Base-by-base conservation (phyloP, 257 asterid genomes). In the Fraxinus americana region DNA sequence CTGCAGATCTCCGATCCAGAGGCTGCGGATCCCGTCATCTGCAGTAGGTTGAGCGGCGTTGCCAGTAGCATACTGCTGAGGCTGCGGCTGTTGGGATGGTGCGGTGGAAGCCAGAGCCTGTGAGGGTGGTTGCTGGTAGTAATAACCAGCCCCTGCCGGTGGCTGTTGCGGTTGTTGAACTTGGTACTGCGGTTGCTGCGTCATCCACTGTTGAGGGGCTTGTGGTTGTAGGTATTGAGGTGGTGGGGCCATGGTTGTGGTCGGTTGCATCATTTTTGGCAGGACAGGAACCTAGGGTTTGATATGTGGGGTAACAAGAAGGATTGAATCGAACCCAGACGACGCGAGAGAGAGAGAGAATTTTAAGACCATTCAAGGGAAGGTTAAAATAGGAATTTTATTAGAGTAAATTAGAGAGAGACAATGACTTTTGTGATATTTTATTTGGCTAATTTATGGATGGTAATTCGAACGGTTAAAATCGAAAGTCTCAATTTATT, bases 1-100 rank as follows among this genome's bases (percentile, higher is more conserved):
- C 76, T 91, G 98, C 83, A 94, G 96, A 91, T 94, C 98, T 35
- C 98, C 98, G 82, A 92, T 92, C 98, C 98, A 94, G 70, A 94
- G 87, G 70, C 93, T 94, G 76, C 96, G 90, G 83, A 91, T 83
- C 84, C 93, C 97, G 77, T 91, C 98, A 4, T 88, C 87, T n/a
- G 76, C 69, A 27, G 17, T 27, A n/a, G 35, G 82, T 75, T 82
- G 91, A 54, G 86, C 79, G 4, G 50, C 50, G 50, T 41, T 41
- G 2, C 50, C 50, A 41, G 50, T 4, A 2, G 86, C 78, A 83
- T 82, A 88, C 82, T 83, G 89, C 84, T 78, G 69, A 63, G 69
- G 16, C 32, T 23, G 89, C 54, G 78, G 83, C n/a, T 82, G 86
- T 32, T 78, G 91, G 21, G 82, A 96, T 35, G 82, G 69, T 9